Evolutionary conservation across 805 yeast genomes (phyloP), one percentile per base, ranked within the genome.

Genomic region (Clavispora phyllophila): DNA sequence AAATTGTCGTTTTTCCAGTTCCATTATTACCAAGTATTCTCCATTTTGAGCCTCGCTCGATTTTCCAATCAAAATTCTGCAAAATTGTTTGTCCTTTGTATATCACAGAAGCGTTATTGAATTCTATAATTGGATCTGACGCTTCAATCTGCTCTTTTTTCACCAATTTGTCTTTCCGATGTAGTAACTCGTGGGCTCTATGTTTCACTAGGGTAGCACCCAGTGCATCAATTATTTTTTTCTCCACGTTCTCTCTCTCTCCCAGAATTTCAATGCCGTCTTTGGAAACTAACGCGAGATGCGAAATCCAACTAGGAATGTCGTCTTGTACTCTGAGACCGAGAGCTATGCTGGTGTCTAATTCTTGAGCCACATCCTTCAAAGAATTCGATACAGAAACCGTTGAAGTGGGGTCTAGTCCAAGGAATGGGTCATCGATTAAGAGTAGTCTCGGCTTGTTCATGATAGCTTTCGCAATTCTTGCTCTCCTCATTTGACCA

Each of bases 361-460:
- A 54, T 2, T 56, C 52, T 7, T 54, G 47, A 26, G 62, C 50
- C 4, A 66, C 58, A 17, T 44, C 42, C 4, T 50, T 34, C 40
- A 87, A 63, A 0, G 83, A 76, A 0, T 65, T 55, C 14, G 87
- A 77, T 15, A 91, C 87, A 7, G 75, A 62, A 1, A 61, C 46
- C 0, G 87, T 68, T 10, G 95, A 90, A 1, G 61, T 57, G 0
- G 96, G 93, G 55, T 91, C 99, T 14, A 91, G 68, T 0, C 98
- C 99, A 32, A 93, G 61, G 54, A 89, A 91, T 9, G 96, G 96
- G 55, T 93, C 98, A 60, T 93, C 98, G 15, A 91, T 72, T 4
- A 91, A 58, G 41, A 89, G 63, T 24, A 89, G 50, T 35, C 70
- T 67, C 0, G 97, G 96, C 26, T 75, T 66, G 36, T 70, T 68